A percentile compares a stretch with the other conserved stretches of the same genome.
Evolutionary conservation across 176 grass and related monocot species (phyloP).

Genomic region (Carex pumila): DNA sequence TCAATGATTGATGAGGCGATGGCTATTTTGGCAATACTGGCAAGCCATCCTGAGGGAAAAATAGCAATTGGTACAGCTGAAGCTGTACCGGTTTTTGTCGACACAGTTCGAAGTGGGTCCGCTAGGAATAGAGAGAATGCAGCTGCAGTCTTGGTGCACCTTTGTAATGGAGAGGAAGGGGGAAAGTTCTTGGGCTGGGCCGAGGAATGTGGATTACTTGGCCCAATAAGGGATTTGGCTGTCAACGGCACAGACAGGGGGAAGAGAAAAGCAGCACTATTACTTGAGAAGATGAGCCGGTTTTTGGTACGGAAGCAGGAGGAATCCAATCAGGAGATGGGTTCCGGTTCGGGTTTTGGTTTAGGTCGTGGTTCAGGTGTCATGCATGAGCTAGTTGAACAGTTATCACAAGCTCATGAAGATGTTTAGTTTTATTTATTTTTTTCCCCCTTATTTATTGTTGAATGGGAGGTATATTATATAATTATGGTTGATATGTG

Average conservation of each 20-base stretch:
- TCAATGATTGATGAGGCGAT: conserved; percentile 67
- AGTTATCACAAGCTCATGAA: conserved; percentile 15
- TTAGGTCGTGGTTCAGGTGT: conserved; percentile 21
- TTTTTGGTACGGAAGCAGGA: conserved; percentile 67
- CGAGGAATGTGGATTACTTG: conserved; percentile 49
- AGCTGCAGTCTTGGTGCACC: conserved; percentile 67
- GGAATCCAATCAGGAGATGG: conserved; percentile 27
- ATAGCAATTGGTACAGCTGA: conserved; percentile 54
- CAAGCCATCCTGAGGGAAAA: conserved; percentile 81
- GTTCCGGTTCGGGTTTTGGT: conserved; percentile 2
- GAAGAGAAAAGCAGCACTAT: conserved; percentile 65
- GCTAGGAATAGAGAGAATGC: conserved; percentile 89
- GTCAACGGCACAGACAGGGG: conserved; percentile 65
- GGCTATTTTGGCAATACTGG: conserved; percentile 83
- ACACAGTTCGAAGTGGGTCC: conserved; percentile 52
- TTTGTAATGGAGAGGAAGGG: conserved; percentile 52
- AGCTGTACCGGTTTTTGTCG: conserved; percentile 66
- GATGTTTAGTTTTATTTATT: neutral
- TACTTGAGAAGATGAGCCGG: conserved; percentile 74
- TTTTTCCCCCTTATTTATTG: neutral
- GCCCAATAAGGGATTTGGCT: conserved; percentile 54
- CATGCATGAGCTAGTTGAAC: conserved; percentile 28
- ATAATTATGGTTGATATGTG: neutral
- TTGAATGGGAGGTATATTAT: neutral
- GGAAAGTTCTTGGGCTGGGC: conserved; percentile 36